Conservation (phyloP, 2,329 filamentous ascomycete genomes). For the Mariannaea sp. region DNA sequence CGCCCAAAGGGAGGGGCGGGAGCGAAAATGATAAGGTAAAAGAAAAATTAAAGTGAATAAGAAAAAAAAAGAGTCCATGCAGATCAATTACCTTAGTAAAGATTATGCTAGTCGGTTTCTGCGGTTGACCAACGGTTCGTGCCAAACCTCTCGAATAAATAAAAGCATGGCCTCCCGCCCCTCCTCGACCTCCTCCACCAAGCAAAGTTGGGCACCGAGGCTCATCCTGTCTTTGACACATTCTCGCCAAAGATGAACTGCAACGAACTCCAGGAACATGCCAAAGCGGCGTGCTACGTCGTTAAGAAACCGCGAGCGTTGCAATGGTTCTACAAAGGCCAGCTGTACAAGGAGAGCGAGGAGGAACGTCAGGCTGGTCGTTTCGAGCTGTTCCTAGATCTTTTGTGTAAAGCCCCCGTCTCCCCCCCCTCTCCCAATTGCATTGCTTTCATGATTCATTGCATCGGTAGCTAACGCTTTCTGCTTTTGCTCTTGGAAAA, state of each 20-base stretch:
- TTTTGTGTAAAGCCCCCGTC: conserved; percentile 45
- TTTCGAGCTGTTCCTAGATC: conserved; percentile 56
- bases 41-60: too few species aligned
- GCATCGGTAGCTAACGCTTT: background rate
- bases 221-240: background rate
- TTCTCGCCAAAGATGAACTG: conserved; percentile 41
- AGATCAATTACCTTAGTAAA: too few species aligned
- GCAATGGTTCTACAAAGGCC: conserved; percentile 52
- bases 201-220: background rate
- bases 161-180: too few species aligned
- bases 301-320: conserved; percentile 47
- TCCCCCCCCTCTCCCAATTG: background rate
- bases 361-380: conserved; percentile 51
- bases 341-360: conserved; percentile 47
- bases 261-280: conserved; percentile 43
- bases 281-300: conserved; percentile 41
- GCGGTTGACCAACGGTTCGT: too few species aligned
- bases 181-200: background rate
- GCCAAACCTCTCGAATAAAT: too few species aligned
- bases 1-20: too few species aligned
- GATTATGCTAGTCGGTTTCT: too few species aligned
- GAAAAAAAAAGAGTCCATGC: too few species aligned
- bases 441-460: background rate
- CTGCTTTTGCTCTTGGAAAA: too few species aligned
- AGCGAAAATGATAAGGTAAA: too few species aligned